Base-by-base conservation (phyloP, 495 filamentous ascomycete species). In the Trichoderma virens region DNA sequence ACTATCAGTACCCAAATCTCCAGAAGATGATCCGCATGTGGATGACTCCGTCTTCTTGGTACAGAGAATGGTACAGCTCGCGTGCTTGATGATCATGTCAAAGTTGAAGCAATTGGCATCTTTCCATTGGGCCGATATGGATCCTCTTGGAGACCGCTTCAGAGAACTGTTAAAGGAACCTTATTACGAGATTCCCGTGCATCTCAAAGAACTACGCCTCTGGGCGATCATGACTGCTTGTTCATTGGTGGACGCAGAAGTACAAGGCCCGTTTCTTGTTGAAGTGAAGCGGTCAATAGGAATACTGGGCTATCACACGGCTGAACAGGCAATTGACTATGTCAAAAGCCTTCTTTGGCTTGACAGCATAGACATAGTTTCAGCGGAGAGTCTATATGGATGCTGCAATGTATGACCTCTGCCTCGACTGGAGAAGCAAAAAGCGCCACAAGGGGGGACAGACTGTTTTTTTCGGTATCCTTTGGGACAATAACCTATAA, bases 51-150 rank as follows among this genome's bases (percentile, higher is more conserved):
- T 30, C 25, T 56, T 30, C 9, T 9, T 56, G 51, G 23, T 56
- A 18, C 51, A 56, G 27, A 56, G 51, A 56, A 56, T 56, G 51
- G 51, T 56, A 6, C 51, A 56, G 25, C 51, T 56, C 13, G 51
- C 51, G 11, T 56, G 51, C 25, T 30, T 56, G 25, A 31, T 56
- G 27, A 56, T 56, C 51, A 56, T 56, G 4, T 56, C 51, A 4
- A n/a, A 30, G 51, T 16, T 56, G 23, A 56, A 56, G 25, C 51
- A n/a, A 30, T 1, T 27, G 6, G 51, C 51, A 56, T 28, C 51
- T 8, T 56, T 56, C 27, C 51, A 56, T 16, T 56, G 51, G 25
- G 51, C 51, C 11, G 51, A 56, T 25, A 56, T 56, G 11, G 51
- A 9, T 30, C 51, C 51, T 30, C 27, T 56, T 2, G 0, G 27